Percentiles rank a stretch among this genome's conserved stretches.
Evolutionary conservation across 129 eudicot genomes (phyloP).

Genomic region (Sambucus nigra): DNA sequence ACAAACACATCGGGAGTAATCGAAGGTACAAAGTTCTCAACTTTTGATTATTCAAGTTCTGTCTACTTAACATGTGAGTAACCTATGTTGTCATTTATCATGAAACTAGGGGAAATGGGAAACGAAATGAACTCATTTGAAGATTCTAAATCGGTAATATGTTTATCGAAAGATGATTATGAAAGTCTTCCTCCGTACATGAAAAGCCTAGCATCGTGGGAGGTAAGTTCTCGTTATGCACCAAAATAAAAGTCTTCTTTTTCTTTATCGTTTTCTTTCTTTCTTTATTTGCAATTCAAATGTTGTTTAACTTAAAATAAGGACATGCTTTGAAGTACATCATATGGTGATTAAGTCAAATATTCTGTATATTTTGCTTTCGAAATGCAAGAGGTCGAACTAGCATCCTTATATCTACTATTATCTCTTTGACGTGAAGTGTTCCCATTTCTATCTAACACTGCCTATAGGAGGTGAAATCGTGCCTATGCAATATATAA

Average conservation of each 20-base stretch:
- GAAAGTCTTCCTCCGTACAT: constrained; percentile 72
- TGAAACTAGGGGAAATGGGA: constrained; percentile 21
- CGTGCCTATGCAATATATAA: too few species aligned
- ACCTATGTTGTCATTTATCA: constrained; percentile 1
- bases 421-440: too few species aligned
- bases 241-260: too few species aligned
- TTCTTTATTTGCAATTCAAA: neutral
- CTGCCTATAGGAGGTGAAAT: too few species aligned
- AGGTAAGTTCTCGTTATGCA: constrained; percentile 42
- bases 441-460: too few species aligned
- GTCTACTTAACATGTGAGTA: constrained; percentile 7
- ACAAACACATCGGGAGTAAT: constrained; percentile 10
- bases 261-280: too few species aligned
- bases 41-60: neutral
- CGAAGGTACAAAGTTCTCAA: constrained; percentile 29
- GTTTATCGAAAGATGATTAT: constrained; percentile 49
- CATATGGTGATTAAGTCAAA: too few species aligned
- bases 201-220: constrained; percentile 73
- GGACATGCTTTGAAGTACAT: too few species aligned
- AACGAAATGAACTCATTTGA: constrained; percentile 26
- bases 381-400: too few species aligned
- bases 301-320: neutral
- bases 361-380: too few species aligned
- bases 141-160: constrained; percentile 24
- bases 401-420: too few species aligned